These are phyloP conservation scores for Torulaspora indica DNA, from an alignment of 805 yeast genomes.

Conservation along the genomic window DNA sequence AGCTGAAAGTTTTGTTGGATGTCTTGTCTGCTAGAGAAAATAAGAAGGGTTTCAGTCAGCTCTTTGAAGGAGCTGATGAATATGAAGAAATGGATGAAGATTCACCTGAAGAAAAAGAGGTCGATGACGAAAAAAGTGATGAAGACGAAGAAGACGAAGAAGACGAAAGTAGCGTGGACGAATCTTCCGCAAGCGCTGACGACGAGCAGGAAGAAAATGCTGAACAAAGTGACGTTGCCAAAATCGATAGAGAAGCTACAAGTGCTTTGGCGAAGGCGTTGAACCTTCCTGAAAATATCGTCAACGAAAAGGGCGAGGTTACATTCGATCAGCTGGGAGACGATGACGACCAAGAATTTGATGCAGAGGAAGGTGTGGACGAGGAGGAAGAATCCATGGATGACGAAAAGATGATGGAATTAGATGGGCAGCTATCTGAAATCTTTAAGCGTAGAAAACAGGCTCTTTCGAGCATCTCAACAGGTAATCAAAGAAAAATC, in stretches of 20 bases:
- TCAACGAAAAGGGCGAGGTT: conserved; percentile 42
- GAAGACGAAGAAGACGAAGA: conserved; percentile 38
- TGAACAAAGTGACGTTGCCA: conserved; percentile 41
- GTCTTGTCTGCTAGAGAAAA: conserved; percentile 66
- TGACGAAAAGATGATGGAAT: conserved; percentile 93
- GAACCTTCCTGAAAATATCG: conserved; percentile 52
- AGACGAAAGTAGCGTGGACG: conserved; percentile 25
- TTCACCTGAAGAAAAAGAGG: conserved; percentile 40
- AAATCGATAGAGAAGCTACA: conserved; percentile 52
- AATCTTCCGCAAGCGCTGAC: conserved; percentile 30
- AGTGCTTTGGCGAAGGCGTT: conserved; percentile 65
- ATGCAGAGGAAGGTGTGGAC: conserved; percentile 47
- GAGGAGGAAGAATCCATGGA: conserved; percentile 81
- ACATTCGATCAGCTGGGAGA: conserved; percentile 45
- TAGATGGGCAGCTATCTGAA: conserved; percentile 75
- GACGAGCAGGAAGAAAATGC: conserved; percentile 34
- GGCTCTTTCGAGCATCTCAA: conserved; percentile 50
- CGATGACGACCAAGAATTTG: conserved; percentile 40
- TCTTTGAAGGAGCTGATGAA: conserved; percentile 64
- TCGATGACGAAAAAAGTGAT: conserved; percentile 31
- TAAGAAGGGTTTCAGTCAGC: conserved; percentile 67
- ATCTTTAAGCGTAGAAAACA: conserved; percentile 81
- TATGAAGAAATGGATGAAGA: conserved; percentile 45
- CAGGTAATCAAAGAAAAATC: conserved; percentile 62
- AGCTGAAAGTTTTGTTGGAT: conserved; percentile 49